Base-by-base conservation (phyloP, 2,329 filamentous ascomycete species). In the Paraphaeosphaeria sporulosa region DNA sequence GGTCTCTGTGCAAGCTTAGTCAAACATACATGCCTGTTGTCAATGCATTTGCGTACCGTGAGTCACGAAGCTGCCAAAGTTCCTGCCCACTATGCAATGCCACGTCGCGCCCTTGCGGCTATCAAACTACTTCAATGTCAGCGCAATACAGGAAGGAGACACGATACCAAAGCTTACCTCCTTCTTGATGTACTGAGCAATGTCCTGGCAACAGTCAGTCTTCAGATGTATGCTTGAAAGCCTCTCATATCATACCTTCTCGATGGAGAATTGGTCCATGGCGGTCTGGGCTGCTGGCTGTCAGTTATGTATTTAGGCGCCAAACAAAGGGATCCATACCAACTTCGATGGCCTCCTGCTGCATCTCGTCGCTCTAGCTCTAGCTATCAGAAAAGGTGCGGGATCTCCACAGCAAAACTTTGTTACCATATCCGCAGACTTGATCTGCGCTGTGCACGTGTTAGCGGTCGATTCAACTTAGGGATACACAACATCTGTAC, bases 41-140 rank as follows among this genome's bases (percentile, higher is more conserved):
- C n/a, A 48, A 54, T 47, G 27, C 12, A 17, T 32, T 10, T 12
- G 25, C 87, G 63, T 86, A 97, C 94, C 94, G 76, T 99, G 95
- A 43, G 95, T 99, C 54, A 99, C 95, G 72, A 98, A 99, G 82
- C 94, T 98, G 71, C 95, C 95, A 82, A 99, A 99, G 85, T 99
- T 98, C 70, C 95, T 88, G 65, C 95, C 95, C 36, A 99, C 95
- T 70, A 99, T 97, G 82, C 95, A 99, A 82, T 99, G 95, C 95
- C 94, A 99, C 78, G 95, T 99, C 64, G 94, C 94, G 38, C 95
- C 95, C 84, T 97, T 97, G 77, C 94, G 90, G 74, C 92, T 91
- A 79, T 99, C 95, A 74, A 99, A 98, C 94, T 98, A 73, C 8
- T 32, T 9, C 15, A 6, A 38, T 27, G 51, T 77, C 56, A 76